Conservation (phyloP, 2,329 filamentous ascomycete genomes). For the Aureobasidium sp. region DNA sequence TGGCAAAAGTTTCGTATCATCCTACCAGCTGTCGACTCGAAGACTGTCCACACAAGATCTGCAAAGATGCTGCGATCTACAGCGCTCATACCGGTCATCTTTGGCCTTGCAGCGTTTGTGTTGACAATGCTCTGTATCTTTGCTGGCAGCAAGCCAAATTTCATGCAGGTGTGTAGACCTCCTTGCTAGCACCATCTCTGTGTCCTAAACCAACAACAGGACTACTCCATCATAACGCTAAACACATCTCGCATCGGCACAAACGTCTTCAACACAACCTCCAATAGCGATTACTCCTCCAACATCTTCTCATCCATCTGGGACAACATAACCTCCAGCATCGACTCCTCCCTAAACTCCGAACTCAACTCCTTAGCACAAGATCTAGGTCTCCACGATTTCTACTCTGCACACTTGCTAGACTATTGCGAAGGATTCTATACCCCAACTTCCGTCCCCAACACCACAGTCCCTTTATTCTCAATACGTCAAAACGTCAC, state of each 20-base stretch:
- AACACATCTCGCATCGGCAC: constrained; percentile 51
- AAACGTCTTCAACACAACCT: constrained; percentile 27
- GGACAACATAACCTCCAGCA: constrained; percentile 26
- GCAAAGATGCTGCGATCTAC: constrained; percentile 43
- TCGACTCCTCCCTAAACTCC: constrained; percentile 37
- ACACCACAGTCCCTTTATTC: constrained; percentile 33
- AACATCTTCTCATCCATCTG: constrained; percentile 28
- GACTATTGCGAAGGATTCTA: constrained; percentile 51
- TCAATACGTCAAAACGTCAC: constrained; percentile 46
- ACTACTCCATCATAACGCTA: constrained; percentile 27
- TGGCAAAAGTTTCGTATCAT: neutral
- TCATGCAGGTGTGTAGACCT: constrained; percentile 39
- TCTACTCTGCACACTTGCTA: constrained; percentile 55
- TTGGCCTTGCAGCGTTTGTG: constrained; percentile 49
- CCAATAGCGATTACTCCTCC: constrained; percentile 20
- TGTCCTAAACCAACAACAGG: neutral
- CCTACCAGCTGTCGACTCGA: neutral
- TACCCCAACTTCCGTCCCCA: constrained; percentile 36
- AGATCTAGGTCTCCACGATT: constrained; percentile 51
- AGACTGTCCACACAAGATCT: neutral
- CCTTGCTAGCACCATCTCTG: constrained; percentile 31
- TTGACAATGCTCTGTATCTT: constrained; percentile 56
- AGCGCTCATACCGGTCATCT: constrained; percentile 45
- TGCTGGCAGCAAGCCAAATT: constrained; percentile 49
- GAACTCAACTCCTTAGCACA: constrained; percentile 38